Conservation (phyloP, 2,329 filamentous ascomycete genomes). For the Botrytis fragariae region DNA sequence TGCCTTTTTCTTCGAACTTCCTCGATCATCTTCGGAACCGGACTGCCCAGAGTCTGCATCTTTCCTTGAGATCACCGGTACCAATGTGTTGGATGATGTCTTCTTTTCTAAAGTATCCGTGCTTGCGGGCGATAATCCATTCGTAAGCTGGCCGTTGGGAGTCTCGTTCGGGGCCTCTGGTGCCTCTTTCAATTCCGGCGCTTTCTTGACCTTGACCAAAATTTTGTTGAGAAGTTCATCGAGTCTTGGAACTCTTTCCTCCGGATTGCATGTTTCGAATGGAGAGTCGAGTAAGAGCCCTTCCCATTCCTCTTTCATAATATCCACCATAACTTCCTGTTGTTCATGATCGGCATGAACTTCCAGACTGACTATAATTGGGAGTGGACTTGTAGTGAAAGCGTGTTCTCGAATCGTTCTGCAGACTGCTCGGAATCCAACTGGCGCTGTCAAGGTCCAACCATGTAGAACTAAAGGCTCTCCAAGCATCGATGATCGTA, state of each 20-base stretch:
- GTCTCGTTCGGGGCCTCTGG: background rate
- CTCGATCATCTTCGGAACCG: constrained; percentile 37
- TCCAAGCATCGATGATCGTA: constrained; percentile 36
- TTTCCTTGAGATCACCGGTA: constrained; percentile 24
- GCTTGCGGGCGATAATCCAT: constrained; percentile 11
- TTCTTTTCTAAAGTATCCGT: constrained; percentile 7
- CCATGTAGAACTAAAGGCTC: constrained; percentile 85
- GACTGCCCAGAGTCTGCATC: constrained; percentile 33
- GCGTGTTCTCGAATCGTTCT: constrained; percentile 74
- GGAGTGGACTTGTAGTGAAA: constrained; percentile 72
- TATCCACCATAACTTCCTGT: constrained; percentile 88
- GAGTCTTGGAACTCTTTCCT: constrained; percentile 63
- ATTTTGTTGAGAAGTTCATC: constrained; percentile 76
- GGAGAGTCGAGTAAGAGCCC: constrained; percentile 65
- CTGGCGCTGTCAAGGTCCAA: constrained; percentile 81
- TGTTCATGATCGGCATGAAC: constrained; percentile 81
- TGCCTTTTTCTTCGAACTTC: constrained; percentile 35
- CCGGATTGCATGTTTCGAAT: constrained; percentile 46
- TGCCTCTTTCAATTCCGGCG: constrained; percentile 12
- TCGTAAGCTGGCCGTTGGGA: background rate
- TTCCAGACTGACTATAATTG: constrained; percentile 88
- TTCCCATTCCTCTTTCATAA: constrained; percentile 88
- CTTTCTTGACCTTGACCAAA: constrained; percentile 74
- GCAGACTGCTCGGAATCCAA: constrained; percentile 85
- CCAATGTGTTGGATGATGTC: constrained; percentile 24